Evolutionary conservation across 208 protist species (phyloP).

Genomic region (Trypanosoma congolense): DNA sequence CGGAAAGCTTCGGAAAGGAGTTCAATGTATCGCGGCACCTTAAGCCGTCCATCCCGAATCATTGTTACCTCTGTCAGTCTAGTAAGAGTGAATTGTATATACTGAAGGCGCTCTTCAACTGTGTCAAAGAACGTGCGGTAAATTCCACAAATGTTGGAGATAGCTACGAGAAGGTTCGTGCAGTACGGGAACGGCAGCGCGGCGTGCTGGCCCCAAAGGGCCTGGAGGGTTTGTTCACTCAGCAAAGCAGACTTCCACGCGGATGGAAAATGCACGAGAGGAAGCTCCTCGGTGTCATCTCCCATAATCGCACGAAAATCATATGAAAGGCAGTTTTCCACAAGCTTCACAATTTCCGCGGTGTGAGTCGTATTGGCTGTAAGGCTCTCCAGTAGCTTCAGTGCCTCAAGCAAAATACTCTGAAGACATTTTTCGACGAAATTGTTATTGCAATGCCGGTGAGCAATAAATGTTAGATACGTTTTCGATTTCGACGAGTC

Average conservation of each 20-base stretch:
- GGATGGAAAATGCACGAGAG: conserved; percentile 69
- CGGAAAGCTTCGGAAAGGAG: conserved; percentile 46
- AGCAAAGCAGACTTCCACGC: conserved; percentile 61
- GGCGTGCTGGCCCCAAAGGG: conserved; percentile 76
- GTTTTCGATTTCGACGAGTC: conserved; percentile 59
- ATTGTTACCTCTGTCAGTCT: conserved; percentile 28
- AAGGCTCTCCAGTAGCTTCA: conserved; percentile 45
- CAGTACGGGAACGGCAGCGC: conserved; percentile 65
- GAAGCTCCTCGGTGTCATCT: conserved; percentile 77
- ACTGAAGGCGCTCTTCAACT: conserved; percentile 52
- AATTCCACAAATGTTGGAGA: conserved; percentile 66
- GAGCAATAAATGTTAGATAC: conserved; percentile 67
- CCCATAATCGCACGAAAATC: conserved; percentile 86
- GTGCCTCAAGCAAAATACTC: conserved; percentile 43
- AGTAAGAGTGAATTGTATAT: conserved; percentile 44
- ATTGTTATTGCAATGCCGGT: conserved; percentile 77
- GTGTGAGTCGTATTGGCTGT: conserved; percentile 20
- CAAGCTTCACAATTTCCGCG: conserved; percentile 44
- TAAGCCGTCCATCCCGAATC: conserved; percentile 42
- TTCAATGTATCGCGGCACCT: conserved; percentile 62
- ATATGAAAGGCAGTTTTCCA: conserved; percentile 58
- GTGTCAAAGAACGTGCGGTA: conserved; percentile 78
- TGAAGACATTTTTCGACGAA: conserved; percentile 66
- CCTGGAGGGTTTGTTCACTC: conserved; percentile 31
- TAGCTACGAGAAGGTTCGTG: conserved; percentile 44